Evolutionary conservation across 2,329 filamentous ascomycete genomes (phyloP).

Genomic region (Zymoseptoria brevis): DNA sequence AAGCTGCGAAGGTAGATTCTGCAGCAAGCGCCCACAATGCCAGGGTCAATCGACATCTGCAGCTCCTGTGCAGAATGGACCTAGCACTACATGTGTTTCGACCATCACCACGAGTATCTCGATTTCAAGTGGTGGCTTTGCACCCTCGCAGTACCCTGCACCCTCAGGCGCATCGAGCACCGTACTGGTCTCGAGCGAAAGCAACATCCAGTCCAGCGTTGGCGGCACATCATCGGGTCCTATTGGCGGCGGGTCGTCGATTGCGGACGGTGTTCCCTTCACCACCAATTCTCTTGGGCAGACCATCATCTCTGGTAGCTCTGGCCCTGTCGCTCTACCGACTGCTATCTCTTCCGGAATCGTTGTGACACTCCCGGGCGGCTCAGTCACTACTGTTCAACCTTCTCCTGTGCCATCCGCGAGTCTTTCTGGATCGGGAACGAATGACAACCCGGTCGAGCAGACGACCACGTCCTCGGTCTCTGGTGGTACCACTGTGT

Average conservation of each 20-base stretch:
- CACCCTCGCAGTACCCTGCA: too few species aligned
- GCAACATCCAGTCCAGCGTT: not conserved
- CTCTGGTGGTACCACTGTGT: not conserved
- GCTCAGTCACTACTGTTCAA: not conserved
- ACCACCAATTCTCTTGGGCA: not conserved
- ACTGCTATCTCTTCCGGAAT: not conserved
- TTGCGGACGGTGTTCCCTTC: not conserved
- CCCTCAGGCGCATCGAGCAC: not conserved
- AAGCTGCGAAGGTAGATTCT: not conserved
- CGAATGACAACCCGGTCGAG: not conserved
- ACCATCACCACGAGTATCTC: not conserved
- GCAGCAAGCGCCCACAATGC: not conserved
- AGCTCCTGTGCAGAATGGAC: not conserved
- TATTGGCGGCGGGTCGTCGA: not conserved
- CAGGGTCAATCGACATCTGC: not conserved
- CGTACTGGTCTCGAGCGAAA: not conserved
- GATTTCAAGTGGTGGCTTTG: too few species aligned
- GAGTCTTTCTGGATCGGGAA: not conserved
- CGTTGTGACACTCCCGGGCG: not conserved
- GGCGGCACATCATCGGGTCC: not conserved
- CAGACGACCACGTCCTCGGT: not conserved
- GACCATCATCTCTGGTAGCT: not conserved
- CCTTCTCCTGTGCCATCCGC: not conserved
- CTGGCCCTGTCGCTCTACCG: not conserved
- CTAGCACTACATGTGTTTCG: not conserved